Base-by-base conservation (phyloP, 225 moss, liverwort and hornwort species). In the Asterella californica region DNA sequence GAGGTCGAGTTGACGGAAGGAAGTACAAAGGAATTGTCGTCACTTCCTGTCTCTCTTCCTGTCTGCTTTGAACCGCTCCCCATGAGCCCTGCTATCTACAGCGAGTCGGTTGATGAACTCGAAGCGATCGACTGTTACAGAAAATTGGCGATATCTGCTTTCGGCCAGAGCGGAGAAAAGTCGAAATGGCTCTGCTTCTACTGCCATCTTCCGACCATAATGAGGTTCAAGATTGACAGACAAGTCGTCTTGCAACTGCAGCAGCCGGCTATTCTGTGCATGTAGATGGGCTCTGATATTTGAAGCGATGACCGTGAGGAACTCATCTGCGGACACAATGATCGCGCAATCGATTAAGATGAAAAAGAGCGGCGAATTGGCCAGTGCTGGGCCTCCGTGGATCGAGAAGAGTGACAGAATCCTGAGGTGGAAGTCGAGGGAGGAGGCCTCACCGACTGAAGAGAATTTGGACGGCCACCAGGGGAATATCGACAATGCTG, bases 351-450 rank as follows among this genome's bases (percentile, higher is more conserved):
- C 25, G 21, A 71, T n/a, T 46, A 46, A 46, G 11, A 18, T 5
- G 57, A 5, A 17, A 0, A 10, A 12, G 47, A 36, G 14, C 36
- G 6, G 10, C 10, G 36, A 15, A 52, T 6, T 52, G 15, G 36
- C 5, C 67, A 32, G 18, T 19, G 18, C 9, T 5, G 46, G 32
- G n/a, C 46, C 48, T 14, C 15, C 52, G 11, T 38, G 21, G 69
- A 42, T 11, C 9, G 21, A 10, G 14, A 74, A 52, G 33, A 53
- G 52, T 17, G 74, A 74, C 52, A 38, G 38, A 76, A 62, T 62
- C 10, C 46, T 76, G 38, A 76, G 76, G n/a, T 76, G 76, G 76
- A 76, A 61, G 42, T 62, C 76, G 27, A 76, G 76, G n/a, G 76
- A 60, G 32, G 18, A 57, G 42, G 3, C 42, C 7, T 42, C 71